phyloP scores from a whole-genome alignment of 495 filamentous ascomycete species.

The Penicillium ucsense region DNA sequence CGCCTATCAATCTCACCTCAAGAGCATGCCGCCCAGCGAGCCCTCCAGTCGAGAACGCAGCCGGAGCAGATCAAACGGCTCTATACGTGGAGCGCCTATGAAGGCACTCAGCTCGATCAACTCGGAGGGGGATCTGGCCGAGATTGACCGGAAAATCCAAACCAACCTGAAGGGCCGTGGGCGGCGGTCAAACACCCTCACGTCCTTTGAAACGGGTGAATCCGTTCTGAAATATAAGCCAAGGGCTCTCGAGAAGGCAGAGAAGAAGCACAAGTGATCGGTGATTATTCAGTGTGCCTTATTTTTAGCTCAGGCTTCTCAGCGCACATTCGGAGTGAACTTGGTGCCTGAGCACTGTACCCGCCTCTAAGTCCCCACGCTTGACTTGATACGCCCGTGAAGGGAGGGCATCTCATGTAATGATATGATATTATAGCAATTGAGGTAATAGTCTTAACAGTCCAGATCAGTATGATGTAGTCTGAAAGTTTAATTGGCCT shows the following conservation, averaged over 20 bases:
- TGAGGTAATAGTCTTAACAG: not conserved
- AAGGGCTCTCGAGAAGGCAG: not conserved
- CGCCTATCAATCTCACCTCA: slow-evolving; percentile 22
- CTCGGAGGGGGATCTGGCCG: slow-evolving; percentile 57
- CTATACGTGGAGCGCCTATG: slow-evolving; percentile 38
- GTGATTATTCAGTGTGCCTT: not conserved
- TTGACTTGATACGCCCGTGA: too few species aligned
- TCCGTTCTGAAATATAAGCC: slow-evolving; percentile 15
- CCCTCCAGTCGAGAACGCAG: slow-evolving; percentile 53
- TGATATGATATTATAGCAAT: not conserved
- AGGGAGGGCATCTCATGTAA: not conserved
- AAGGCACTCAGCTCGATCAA: slow-evolving; percentile 60
- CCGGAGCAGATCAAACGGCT: slow-evolving; percentile 47
- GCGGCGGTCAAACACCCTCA: slow-evolving; percentile 18
- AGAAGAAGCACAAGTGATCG: slow-evolving; percentile 11
- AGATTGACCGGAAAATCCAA: slow-evolving; percentile 69
- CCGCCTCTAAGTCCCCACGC: too few species aligned
- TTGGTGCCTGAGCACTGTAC: too few species aligned
- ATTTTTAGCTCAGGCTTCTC: not conserved
- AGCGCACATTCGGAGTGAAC: too few species aligned
- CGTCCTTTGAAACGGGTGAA: slow-evolving; percentile 14
- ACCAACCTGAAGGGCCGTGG: slow-evolving; percentile 66
- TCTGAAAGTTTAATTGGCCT: too few species aligned
- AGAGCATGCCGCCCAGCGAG: slow-evolving; percentile 20
- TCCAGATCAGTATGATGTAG: not conserved